Evolutionary conservation across 768 basidiomycete genomes (phyloP).

Genomic region (Boletus insuetus): DNA sequence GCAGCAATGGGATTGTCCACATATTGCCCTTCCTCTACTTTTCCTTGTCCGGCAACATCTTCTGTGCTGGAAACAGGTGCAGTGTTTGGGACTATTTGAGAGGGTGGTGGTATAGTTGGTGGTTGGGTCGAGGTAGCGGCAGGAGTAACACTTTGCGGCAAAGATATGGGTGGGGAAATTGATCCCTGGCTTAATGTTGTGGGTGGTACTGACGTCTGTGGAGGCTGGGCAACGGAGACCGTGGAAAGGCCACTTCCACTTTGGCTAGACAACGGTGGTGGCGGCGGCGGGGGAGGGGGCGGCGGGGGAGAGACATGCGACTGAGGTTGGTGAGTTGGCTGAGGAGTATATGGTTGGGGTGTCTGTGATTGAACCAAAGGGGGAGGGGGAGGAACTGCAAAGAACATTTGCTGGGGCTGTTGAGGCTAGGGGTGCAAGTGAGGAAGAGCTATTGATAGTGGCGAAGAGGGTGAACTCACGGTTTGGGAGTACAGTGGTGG

Average conservation of each 20-base stretch:
- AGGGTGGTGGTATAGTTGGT: constrained; percentile 20
- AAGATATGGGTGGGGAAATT: constrained; percentile 4
- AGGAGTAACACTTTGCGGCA: not conserved
- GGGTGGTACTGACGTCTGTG: not conserved
- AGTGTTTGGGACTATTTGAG: constrained; percentile 4
- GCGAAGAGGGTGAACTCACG: constrained; percentile 4
- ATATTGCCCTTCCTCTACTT: constrained; percentile 36
- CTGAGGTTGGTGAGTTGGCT: constrained; percentile 19
- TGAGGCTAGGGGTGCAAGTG: not conserved
- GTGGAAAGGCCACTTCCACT: not conserved
- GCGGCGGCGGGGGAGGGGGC: constrained; percentile 9
- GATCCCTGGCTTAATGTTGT: constrained; percentile 5
- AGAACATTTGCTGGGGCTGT: constrained; percentile 13
- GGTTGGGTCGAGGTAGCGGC: constrained; percentile 14
- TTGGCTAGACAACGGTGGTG: constrained; percentile 5
- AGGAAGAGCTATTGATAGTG: not conserved
- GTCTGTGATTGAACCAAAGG: constrained; percentile 12
- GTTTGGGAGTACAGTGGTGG: constrained; percentile 7
- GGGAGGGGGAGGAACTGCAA: constrained; percentile 20
- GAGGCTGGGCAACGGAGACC: not conserved
- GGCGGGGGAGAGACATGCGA: constrained; percentile 21
- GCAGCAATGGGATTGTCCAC: not conserved
- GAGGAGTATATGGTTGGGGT: constrained; percentile 11
- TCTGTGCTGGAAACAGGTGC: constrained; percentile 20
- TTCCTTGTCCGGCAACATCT: constrained; percentile 38